Evolutionary conservation across 768 basidiomycete species (phyloP).

Genomic region (Podaxis pistillaris): DNA sequence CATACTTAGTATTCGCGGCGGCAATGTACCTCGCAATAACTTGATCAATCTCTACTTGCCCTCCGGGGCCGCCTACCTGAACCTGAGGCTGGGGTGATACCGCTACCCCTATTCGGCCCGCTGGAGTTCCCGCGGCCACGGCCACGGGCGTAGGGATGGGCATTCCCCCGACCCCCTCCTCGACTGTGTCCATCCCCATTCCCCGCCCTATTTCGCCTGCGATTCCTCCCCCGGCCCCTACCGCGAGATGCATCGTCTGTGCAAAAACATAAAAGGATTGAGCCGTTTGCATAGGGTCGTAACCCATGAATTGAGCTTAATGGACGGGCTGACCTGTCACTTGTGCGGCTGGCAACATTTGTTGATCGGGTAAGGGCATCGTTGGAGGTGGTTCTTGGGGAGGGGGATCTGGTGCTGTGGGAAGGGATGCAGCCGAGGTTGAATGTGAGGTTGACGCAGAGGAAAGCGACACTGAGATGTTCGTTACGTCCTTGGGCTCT

Average conservation of each 20-base stretch:
- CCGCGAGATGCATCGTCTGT: constrained; percentile 1
- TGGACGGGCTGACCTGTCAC: constrained; percentile 10
- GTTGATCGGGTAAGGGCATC: background rate
- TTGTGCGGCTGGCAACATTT: background rate
- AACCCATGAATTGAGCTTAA: background rate
- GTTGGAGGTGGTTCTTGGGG: background rate
- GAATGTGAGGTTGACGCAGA: background rate
- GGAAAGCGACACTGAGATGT: background rate
- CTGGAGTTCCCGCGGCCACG: background rate
- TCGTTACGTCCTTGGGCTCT: constrained; percentile 10
- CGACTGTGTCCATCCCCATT: background rate
- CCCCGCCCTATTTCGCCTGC: background rate
- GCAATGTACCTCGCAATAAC: constrained; percentile 1
- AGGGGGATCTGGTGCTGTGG: background rate
- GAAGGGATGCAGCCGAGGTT: background rate
- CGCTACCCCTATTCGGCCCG: background rate
- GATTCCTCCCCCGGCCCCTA: background rate
- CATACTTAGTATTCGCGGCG: background rate
- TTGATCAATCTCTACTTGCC: background rate
- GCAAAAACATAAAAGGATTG: constrained; percentile 2
- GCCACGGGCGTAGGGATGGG: constrained; percentile 2
- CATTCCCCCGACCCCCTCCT: no score
- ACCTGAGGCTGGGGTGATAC: background rate
- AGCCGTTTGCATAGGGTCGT: background rate
- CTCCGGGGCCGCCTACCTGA: background rate